Conservation (phyloP, 176 grass and related monocot genomes). For the Miscanthus lutarioriparius region DNA sequence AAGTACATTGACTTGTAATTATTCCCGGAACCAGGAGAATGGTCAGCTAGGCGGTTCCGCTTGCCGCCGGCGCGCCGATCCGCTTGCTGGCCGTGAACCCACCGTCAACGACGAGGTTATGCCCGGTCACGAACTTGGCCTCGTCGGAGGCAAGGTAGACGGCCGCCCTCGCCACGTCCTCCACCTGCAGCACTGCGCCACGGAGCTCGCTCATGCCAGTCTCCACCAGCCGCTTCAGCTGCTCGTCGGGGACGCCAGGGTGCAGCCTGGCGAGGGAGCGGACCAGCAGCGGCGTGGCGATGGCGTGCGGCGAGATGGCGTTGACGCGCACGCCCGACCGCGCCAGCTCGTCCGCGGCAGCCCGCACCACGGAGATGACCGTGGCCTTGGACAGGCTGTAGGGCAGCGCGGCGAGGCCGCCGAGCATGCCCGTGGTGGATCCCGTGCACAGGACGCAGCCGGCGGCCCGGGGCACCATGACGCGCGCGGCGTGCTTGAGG, state of each 20-base stretch:
- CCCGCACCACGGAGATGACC: constrained; percentile 20
- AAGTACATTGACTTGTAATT: neutral
- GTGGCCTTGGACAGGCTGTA: constrained; percentile 49
- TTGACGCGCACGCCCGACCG: constrained; percentile 43
- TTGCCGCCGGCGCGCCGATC: constrained; percentile 1
- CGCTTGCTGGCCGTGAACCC: constrained; percentile 53
- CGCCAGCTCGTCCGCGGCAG: constrained; percentile 38
- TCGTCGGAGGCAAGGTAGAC: constrained; percentile 54
- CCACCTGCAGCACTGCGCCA: constrained; percentile 35
- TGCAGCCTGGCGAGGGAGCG: constrained; percentile 10
- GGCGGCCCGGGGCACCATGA: constrained; percentile 56
- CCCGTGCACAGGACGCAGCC: constrained; percentile 80
- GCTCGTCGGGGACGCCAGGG: constrained; percentile 33
- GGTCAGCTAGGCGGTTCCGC: neutral
- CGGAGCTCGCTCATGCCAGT: constrained; percentile 30
- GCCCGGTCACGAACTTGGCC: constrained; percentile 45
- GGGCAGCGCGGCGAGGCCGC: constrained; percentile 32
- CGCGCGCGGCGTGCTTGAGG: constrained; percentile 81
- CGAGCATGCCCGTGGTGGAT: constrained; percentile 47
- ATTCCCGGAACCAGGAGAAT: neutral
- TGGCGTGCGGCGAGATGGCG: constrained; percentile 46
- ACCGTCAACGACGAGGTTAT: constrained; percentile 46
- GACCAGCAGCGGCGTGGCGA: constrained; percentile 48
- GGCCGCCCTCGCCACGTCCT: constrained; percentile 58
- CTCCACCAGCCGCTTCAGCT: constrained; percentile 39